These are phyloP conservation scores for Rhodamnia rubescens DNA, from an alignment of 345 rosid species.

Conservation along the genomic window DNA sequence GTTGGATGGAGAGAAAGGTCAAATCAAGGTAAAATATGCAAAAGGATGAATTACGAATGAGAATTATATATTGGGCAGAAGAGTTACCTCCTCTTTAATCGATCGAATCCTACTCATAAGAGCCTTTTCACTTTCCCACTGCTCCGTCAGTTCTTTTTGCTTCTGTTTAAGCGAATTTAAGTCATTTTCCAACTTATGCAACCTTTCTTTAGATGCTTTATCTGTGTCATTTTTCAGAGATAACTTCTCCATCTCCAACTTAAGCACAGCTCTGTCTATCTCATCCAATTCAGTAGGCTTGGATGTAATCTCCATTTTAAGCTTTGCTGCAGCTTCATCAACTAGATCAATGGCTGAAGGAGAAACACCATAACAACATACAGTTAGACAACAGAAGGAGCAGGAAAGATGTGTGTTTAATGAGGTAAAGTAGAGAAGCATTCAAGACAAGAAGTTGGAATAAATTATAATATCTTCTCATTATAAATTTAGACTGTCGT, in stretches of 20 bases:
- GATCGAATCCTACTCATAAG: slow-evolving; percentile 72
- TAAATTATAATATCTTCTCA: not conserved
- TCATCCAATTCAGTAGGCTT: slow-evolving; percentile 92
- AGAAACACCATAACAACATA: not conserved
- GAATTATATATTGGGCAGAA: not conserved
- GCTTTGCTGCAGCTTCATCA: slow-evolving; percentile 96
- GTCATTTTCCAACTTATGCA: slow-evolving; percentile 66
- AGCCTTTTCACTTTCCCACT: slow-evolving; percentile 65
- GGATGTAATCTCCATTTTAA: slow-evolving; percentile 96
- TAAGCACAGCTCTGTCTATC: slow-evolving; percentile 71
- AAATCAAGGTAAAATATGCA: not conserved
- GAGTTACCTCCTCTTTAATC: slow-evolving; percentile 72
- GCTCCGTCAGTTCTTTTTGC: slow-evolving; percentile 63
- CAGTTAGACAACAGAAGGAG: not conserved
- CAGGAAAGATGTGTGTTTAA: not conserved
- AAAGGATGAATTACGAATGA: not conserved
- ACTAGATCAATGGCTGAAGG: slow-evolving; percentile 89
- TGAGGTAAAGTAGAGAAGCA: not conserved
- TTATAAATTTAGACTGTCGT: not conserved
- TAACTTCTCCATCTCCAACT: slow-evolving; percentile 92
- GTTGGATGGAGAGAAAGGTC: not conserved
- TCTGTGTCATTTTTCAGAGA: slow-evolving; percentile 76
- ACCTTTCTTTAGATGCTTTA: slow-evolving; percentile 80
- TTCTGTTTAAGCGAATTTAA: slow-evolving; percentile 46
- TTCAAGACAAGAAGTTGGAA: not conserved